Base-by-base conservation (phyloP, 805 yeast genomes). In the Schizosaccharomyces lindneri region DNA sequence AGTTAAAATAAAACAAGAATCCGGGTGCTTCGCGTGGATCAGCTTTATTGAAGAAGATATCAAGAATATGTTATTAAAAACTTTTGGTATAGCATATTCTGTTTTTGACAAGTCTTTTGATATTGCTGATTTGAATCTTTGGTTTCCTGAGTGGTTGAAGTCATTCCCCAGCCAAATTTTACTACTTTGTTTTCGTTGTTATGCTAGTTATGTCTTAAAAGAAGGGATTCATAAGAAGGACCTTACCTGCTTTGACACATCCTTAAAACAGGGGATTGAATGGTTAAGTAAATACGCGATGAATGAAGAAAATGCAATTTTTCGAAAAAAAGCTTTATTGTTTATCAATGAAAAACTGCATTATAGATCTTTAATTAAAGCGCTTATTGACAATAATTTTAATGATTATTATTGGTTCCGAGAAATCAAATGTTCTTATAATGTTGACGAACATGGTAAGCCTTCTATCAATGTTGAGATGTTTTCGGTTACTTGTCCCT, bases 401-500 rank as follows among this genome's bases (percentile, higher is more conserved):
- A 46, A 46, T 46, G 27, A 46, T 17, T 46, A 46, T 24, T 46
- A 19, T 13, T 46, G 51, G 51, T 46, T 17, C 17, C 51, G 51
- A 1, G 51, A 46, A 46, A 24, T 46, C n/a, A 46, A 46, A 17
- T n/a, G 27, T 46, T 46, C 27, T 46, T 46, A 46, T 13, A 4
- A 17, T 4, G 11, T 36, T 11, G 51, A 46, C 11, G 21, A 29
- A 60, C 32, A 9, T 24, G 31, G 31, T 59, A 21, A 32, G 65
- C 66, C 3, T 67, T 72, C 24, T 9, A 67, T 86, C 4, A 65
- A 59, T 0, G 75, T 88, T 0, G 69, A 67, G n/a, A 86, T 82
- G 61, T 79, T 82, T 2, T 72, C 77, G 19, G 74, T 79, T 13
- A 63, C 67, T 0, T 78, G 83, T 62, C 61, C 31, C 0, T 90